Evolutionary conservation across 1,284 basidiomycete species (phyloP).

Genomic region (Leccinum griseonigrum): DNA sequence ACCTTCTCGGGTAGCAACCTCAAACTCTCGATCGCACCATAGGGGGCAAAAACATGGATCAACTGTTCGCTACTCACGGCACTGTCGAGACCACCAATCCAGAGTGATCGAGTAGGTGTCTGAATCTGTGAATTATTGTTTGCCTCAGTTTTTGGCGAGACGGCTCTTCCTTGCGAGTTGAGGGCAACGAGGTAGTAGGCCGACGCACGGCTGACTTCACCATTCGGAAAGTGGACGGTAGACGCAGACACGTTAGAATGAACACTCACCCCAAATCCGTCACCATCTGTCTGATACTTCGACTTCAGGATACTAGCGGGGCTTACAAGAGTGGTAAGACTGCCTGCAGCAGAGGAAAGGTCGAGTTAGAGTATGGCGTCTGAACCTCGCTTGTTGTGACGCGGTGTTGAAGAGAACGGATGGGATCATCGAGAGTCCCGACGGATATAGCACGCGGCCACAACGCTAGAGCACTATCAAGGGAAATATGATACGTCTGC

Average conservation of each 20-base stretch:
- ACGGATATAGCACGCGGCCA: conserved; percentile 91
- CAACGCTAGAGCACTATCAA: conserved; percentile 40
- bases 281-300: no score
- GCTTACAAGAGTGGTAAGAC: conserved; percentile 43
- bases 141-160: conserved; percentile 76
- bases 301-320: conserved; percentile 56
- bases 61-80: conserved; percentile 93
- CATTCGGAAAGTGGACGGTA: conserved; percentile 68
- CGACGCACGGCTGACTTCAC: conserved; percentile 58
- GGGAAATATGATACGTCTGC: conserved; percentile 61
- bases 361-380: conserved; percentile 58
- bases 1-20: conserved; percentile 96
- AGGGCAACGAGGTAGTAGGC: conserved; percentile 70
- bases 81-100: conserved; percentile 97
- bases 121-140: conserved; percentile 70
- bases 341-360: conserved; percentile 37
- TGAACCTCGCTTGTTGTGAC: conserved; percentile 56
- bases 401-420: conserved; percentile 62
- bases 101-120: conserved; percentile 91
- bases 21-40: conserved; percentile 95
- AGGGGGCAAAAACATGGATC: conserved; percentile 91
- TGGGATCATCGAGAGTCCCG: conserved; percentile 81
- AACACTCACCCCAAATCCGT: conserved; percentile 52
- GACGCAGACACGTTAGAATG: conserved; percentile 53
- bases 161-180: conserved; percentile 59